Evolutionary conservation across 306 rosid genomes (phyloP).

Genomic region (Urtica urens): DNA sequence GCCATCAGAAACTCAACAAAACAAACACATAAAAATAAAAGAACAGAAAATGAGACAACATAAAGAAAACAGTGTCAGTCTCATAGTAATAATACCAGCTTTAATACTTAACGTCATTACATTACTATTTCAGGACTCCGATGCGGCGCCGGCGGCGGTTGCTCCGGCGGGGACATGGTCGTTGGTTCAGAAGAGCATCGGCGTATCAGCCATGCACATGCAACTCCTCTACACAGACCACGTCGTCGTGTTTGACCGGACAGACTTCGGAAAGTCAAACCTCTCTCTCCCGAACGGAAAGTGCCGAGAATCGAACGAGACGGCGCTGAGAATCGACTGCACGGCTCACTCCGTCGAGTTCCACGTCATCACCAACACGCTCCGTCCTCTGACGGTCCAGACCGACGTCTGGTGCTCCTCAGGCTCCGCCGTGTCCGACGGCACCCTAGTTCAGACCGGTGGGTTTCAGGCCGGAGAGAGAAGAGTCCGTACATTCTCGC

Average conservation of each 20-base stretch:
- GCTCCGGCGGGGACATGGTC: slow-evolving; percentile 40
- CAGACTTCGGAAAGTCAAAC: slow-evolving; percentile 67
- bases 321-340: slow-evolving; percentile 39
- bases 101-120: too few relatives aligned
- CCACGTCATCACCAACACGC: slow-evolving; percentile 38
- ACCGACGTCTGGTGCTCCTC: slow-evolving; percentile 84
- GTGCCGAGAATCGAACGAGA: slow-evolving; percentile 44
- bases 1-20: too few relatives aligned
- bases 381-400: slow-evolving; percentile 46
- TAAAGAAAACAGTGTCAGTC: too few relatives aligned
- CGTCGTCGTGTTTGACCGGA: slow-evolving; percentile 62
- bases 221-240: slow-evolving; percentile 56
- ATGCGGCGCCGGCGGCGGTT: background rate
- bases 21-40: too few relatives aligned
- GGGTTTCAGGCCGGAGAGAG: slow-evolving; percentile 45
- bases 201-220: slow-evolving; percentile 93
- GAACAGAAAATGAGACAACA: too few relatives aligned
- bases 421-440: slow-evolving; percentile 30
- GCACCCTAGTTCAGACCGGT: slow-evolving; percentile 54
- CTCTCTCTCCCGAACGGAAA: slow-evolving; percentile 28
- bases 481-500: slow-evolving; percentile 17
- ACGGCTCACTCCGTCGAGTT: slow-evolving; percentile 71
- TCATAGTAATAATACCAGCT: too few relatives aligned
- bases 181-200: slow-evolving; percentile 41
- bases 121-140: too few relatives aligned